Base-by-base conservation (phyloP, 2,329 filamentous ascomycete genomes). In the Westerdykella aurantiaca region DNA sequence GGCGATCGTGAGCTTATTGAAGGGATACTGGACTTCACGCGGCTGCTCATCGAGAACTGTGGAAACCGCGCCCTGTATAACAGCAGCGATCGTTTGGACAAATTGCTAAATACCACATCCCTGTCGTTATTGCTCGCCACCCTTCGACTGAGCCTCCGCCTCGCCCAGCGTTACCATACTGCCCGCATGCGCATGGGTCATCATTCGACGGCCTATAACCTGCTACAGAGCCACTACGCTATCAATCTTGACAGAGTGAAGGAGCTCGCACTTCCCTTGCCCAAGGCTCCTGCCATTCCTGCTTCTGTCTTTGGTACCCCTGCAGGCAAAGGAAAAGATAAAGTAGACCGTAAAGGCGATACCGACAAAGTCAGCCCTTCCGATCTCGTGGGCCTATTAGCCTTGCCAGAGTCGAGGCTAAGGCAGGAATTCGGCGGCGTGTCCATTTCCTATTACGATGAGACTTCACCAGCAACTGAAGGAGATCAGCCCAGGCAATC, bases 31-130 rank as follows among this genome's bases (percentile, higher is more conserved):
- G 77, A 80, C 55, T 98, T 98, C 68, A 95, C 90, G 17, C 81
- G 85, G 48, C 79, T 95, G 66, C 76, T 98, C 23, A 72, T 97
- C 41, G 88, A 97, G 64, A 93, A 95, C 64, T 98, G 93, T 68
- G 93, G 91, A 47, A 98, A 98, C 63, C 79, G 94, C 55, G 96
- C 90, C 71, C 83, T 98, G 57, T 98, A 97, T 67, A 88, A 85
- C 48, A 98, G 93, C 73, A 97, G 91, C 65, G 78, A 84, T 53
- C 87, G 94, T 57, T 73, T 98, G 48, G 93, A 91, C 63, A 84
- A 90, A 62, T 77, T 98, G 34, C 79, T 98, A 46, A 88, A 96
- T 67, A 91, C 86, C 37, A 91, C 88, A 2, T 90, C 86, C 18
- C 76, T 91, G 45, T 80, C 82, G 22, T 77, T 98, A 39, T 76